Base-by-base conservation (phyloP, 2,329 filamentous ascomycete genomes). In the Aspergillus caelatus region DNA sequence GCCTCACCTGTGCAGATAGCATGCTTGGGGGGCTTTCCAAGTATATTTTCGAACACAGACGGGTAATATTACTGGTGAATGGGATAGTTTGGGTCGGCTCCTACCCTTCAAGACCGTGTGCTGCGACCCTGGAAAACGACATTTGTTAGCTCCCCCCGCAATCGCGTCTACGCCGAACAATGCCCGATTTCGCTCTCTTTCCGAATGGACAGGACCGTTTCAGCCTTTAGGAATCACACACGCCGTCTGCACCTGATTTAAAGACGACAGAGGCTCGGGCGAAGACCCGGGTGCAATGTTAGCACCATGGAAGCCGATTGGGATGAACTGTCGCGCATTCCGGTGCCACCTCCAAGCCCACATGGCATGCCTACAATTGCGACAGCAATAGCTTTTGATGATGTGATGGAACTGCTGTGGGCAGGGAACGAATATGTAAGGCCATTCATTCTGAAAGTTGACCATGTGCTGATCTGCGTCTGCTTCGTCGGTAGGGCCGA, bases 381-480 rank as follows among this genome's bases (percentile, higher is more conserved):
- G 69, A 90, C 91, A 52, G 90, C 93, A 3, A 86, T 97, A 77
- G 90, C 91, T 55, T 99, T 99, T 79, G 95, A 99, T 78, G 91
- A 90, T 62, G 85, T 86, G 45, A 91, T 97, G 77, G 95, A 99
- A 78, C 85, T 99, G 41, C 81, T 99, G 59, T 99, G 96, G 95
- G 88, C 89, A 3, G 96, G 94, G 54, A 96, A 95, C 78, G 92
- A 95, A 81, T 92, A 89, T 84, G 92, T 95, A 83, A 82, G 87
- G 79, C 41, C 46, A 11, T 32, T 16, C 2, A 58, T 64, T 68
- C 39, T 8, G 58, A 10, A 41, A 36, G 39, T 23, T 39, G 32
- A 26, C n/a, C 8, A 10, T 30, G 26, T 60, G 41, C 63, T 64
- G 12, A 64, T 60, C 56, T 8, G 28, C 21, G 26, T 46, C 65